Conservation (phyloP, 768 basidiomycete species). For the Megacollybia marginata region DNA sequence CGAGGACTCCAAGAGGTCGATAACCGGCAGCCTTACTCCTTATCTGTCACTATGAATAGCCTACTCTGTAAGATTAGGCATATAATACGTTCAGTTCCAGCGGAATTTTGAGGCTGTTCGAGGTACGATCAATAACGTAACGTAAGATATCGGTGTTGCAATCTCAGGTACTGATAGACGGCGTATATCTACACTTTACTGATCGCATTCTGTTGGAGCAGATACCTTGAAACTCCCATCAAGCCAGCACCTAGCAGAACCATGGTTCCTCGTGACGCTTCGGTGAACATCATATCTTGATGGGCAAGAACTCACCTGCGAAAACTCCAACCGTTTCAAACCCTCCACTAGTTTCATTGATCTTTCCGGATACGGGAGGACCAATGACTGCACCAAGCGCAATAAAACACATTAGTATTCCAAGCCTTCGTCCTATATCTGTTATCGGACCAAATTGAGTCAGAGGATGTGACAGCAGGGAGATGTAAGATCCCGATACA, state of each 20-base stretch:
- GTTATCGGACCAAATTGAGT: conserved; percentile 22
- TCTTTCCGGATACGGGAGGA: conserved; percentile 34
- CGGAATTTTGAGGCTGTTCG: no score
- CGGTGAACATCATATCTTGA: neutral
- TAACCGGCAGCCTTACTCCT: no score
- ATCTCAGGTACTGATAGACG: no score
- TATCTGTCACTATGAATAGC: no score
- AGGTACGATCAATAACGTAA: no score
- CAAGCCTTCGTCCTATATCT: conserved; percentile 28
- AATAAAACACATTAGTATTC: conserved; percentile 27
- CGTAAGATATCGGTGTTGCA: no score
- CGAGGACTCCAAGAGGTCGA: no score
- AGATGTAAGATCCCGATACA: conserved; percentile 26
- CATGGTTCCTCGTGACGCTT: no score
- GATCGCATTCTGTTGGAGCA: neutral
- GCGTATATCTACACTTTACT: no score
- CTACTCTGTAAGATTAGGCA: no score
- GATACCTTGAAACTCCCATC: neutral
- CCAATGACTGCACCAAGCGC: conserved; percentile 30
- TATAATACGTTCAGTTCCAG: no score
- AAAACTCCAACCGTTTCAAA: conserved; percentile 26
- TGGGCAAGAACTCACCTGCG: conserved; percentile 16
- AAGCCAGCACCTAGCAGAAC: neutral
- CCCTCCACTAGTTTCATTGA: conserved; percentile 20
- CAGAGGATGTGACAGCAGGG: conserved; percentile 23